phyloP scores from a whole-genome alignment of 116 monocot species.

The Zostera marina region DNA sequence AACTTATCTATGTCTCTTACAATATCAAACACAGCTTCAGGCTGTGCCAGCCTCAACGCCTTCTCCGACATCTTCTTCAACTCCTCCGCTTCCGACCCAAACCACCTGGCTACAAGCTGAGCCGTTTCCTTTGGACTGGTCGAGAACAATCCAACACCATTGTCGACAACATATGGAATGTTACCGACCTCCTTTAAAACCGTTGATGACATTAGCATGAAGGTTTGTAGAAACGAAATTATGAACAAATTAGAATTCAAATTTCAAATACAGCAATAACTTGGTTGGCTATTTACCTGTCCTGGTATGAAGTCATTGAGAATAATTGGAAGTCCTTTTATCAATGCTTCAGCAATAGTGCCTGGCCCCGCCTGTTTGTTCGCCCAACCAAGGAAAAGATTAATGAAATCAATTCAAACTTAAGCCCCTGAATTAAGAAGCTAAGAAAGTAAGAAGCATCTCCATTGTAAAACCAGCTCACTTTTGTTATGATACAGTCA shows the following conservation, averaged over 20 bases:
- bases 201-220: not conserved
- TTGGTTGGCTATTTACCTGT: slow-evolving; percentile 31
- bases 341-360: slow-evolving; percentile 83
- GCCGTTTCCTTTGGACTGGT: slow-evolving; percentile 69
- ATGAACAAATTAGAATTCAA: no score
- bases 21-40: slow-evolving; percentile 75
- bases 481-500: slow-evolving; percentile 94
- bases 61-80: slow-evolving; percentile 64
- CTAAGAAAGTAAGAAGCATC: no score
- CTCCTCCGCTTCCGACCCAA: slow-evolving; percentile 38
- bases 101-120: slow-evolving; percentile 53
- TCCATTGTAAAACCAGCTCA: not conserved
- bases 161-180: slow-evolving; percentile 82
- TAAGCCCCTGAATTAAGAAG: no score
- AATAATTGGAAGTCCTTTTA: slow-evolving; percentile 78
- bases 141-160: slow-evolving; percentile 82
- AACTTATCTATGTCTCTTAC: slow-evolving; percentile 68
- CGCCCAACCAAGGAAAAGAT: not conserved
- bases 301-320: slow-evolving; percentile 93
- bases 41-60: slow-evolving; percentile 73
- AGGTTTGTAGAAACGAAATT: no score
- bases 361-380: slow-evolving; percentile 64
- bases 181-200: slow-evolving; percentile 71
- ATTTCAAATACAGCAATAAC: no score
- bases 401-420: no score